phyloP scores from a whole-genome alignment of 2,329 filamentous ascomycete species.

The Xylariaceae sp. region DNA sequence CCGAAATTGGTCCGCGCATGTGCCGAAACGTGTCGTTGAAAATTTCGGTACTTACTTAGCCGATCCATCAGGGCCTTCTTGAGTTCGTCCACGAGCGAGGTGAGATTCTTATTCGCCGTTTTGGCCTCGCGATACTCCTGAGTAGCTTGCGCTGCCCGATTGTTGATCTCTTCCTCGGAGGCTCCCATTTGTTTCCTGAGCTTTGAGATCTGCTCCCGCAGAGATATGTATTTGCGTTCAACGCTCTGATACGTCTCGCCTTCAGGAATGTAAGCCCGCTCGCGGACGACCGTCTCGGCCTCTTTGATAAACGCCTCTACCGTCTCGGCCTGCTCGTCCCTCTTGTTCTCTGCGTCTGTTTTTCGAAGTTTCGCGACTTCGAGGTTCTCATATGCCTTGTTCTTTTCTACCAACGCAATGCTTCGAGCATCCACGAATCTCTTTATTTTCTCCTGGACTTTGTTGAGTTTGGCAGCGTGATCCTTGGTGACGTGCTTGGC shows the following conservation, averaged over 20 bases:
- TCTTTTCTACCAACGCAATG: slow-evolving; percentile 57
- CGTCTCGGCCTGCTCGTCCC: slow-evolving; percentile 39
- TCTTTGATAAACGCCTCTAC: slow-evolving; percentile 52
- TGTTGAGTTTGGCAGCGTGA: slow-evolving; percentile 45
- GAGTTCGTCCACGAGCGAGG: slow-evolving; percentile 36
- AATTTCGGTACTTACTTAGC: slow-evolving; percentile 70
- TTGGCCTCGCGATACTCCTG: slow-evolving; percentile 37
- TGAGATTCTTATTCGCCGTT: slow-evolving; percentile 40
- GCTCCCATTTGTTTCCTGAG: slow-evolving; percentile 57
- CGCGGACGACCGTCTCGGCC: slow-evolving; percentile 48
- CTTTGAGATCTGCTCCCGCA: slow-evolving; percentile 55
- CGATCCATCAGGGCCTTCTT: slow-evolving; percentile 64
- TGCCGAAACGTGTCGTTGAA: slow-evolving; percentile 81
- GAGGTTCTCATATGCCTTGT: slow-evolving; percentile 49
- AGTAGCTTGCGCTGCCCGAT: slow-evolving; percentile 37
- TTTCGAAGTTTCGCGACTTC: slow-evolving; percentile 45
- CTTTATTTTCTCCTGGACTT: slow-evolving; percentile 51
- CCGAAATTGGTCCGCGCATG: slow-evolving; percentile 81
- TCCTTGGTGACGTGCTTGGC: slow-evolving; percentile 31
- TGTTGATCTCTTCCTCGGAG: slow-evolving; percentile 60
- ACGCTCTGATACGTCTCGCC: slow-evolving; percentile 59
- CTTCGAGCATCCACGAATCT: slow-evolving; percentile 44
- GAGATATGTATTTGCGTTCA: slow-evolving; percentile 47
- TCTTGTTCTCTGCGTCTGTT: slow-evolving; percentile 40
- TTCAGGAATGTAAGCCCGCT: slow-evolving; percentile 58